A percentile compares a stretch with the other conserved stretches of the same genome.
Conservation (phyloP, 768 basidiomycete genomes). For the Boletus tomentosulus region DNA sequence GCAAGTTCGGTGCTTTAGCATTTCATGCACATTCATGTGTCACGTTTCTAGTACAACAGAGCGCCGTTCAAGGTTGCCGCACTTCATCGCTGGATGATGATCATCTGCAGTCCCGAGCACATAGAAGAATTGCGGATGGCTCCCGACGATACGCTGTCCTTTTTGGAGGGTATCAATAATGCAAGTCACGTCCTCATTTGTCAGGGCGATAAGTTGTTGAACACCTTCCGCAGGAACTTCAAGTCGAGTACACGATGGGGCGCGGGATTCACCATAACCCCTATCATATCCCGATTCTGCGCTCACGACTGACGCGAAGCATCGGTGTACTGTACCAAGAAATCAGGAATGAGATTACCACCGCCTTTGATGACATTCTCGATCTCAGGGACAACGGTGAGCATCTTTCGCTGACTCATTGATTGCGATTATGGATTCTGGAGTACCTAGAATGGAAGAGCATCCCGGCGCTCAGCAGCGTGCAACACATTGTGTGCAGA, state of each 20-base stretch:
- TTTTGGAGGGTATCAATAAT: slow-evolving; percentile 28
- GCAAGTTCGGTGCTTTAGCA: slow-evolving; percentile 11
- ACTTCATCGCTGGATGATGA: slow-evolving; percentile 32
- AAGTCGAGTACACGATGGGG: slow-evolving; percentile 37
- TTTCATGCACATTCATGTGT: background rate
- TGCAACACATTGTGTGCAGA: slow-evolving; percentile 39
- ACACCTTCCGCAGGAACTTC: slow-evolving; percentile 28
- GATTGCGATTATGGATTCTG: background rate
- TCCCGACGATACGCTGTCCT: slow-evolving; percentile 34
- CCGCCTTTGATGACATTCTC: slow-evolving; percentile 38
- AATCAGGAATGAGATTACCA: slow-evolving; percentile 40
- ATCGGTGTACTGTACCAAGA: slow-evolving; percentile 36
- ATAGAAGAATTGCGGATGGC: slow-evolving; percentile 41
- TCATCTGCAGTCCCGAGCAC: slow-evolving; percentile 29
- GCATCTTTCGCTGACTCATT: background rate
- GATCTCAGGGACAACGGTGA: slow-evolving; percentile 13
- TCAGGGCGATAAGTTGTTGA: background rate
- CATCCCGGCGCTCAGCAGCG: slow-evolving; percentile 23
- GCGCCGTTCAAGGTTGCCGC: slow-evolving; percentile 31
- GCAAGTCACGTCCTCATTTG: slow-evolving; percentile 21
- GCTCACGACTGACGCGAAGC: slow-evolving; percentile 34
- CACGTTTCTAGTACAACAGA: slow-evolving; percentile 20
- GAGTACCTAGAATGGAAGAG: slow-evolving; percentile 35
- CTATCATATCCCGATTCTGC: slow-evolving; percentile 31
- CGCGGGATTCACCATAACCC: slow-evolving; percentile 23